phyloP scores from a whole-genome alignment of 2,329 filamentous ascomycete species.

The Metarhizium album region DNA sequence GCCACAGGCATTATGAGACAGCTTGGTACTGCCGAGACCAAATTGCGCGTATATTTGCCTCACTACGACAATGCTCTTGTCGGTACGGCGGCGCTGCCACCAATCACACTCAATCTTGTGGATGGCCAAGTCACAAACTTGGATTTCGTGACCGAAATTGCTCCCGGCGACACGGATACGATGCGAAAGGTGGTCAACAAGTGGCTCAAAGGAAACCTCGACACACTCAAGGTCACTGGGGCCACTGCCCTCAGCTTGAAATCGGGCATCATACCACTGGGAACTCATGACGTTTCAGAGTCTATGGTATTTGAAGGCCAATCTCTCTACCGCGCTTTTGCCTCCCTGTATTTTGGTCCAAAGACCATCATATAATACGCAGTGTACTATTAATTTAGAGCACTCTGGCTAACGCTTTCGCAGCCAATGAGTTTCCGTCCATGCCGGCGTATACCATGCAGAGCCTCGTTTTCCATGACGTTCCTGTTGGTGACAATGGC shows the following conservation, averaged over 20 bases:
- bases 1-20: constrained; percentile 72
- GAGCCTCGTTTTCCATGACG: constrained; percentile 68
- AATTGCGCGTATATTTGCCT: constrained; percentile 68
- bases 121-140: constrained; percentile 69
- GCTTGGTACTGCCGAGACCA: constrained; percentile 62
- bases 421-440: constrained; percentile 59
- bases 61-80: constrained; percentile 70
- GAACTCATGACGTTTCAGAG: constrained; percentile 65
- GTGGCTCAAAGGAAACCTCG: constrained; percentile 72
- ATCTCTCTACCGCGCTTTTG: constrained; percentile 55
- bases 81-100: constrained; percentile 66
- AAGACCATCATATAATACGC: constrained; percentile 31
- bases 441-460: constrained; percentile 78
- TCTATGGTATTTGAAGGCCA: constrained; percentile 74
- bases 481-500: constrained; percentile 36
- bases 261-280: constrained; percentile 69
- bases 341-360: constrained; percentile 50
- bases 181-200: constrained; percentile 76
- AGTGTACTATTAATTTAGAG: constrained; percentile 7
- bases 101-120: constrained; percentile 63
- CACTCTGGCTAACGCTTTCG: constrained; percentile 21
- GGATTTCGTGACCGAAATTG: constrained; percentile 68
- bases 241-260: constrained; percentile 63
- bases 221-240: constrained; percentile 59
- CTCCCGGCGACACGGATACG: constrained; percentile 64